Conservation (phyloP, 1,284 basidiomycete genomes). For the Abortiporus biennis region DNA sequence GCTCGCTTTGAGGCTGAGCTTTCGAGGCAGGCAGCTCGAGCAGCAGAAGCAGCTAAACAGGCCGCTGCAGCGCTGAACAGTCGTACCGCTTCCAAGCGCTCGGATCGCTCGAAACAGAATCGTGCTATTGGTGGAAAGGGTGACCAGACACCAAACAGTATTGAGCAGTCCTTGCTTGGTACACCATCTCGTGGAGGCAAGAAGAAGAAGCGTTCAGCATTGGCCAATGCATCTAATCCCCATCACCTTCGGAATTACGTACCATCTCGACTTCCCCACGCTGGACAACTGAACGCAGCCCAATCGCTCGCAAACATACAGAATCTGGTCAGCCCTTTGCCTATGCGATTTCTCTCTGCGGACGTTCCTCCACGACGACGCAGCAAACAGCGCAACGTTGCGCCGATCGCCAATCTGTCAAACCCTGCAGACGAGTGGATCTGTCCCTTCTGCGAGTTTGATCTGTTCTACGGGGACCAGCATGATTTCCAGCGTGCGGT, state of each 20-base stretch:
- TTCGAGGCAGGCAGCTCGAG: constrained; percentile 56
- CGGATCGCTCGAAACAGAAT: constrained; percentile 32
- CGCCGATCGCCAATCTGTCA: constrained; percentile 36
- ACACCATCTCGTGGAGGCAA: constrained; percentile 41
- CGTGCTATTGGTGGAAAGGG: background rate
- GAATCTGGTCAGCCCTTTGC: constrained; percentile 49
- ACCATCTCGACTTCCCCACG: constrained; percentile 67
- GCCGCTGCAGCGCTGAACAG: constrained; percentile 27
- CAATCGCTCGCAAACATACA: constrained; percentile 35
- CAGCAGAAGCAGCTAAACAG: constrained; percentile 45
- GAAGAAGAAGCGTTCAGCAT: constrained; percentile 84
- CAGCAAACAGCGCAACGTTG: constrained; percentile 19
- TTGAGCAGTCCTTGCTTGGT: constrained; percentile 29
- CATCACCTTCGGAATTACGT: constrained; percentile 88
- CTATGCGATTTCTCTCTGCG: constrained; percentile 61
- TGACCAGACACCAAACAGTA: constrained; percentile 15
- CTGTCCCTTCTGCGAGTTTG: constrained; percentile 84
- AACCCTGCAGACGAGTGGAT: constrained; percentile 81
- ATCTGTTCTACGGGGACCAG: constrained; percentile 78
- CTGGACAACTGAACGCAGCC: constrained; percentile 34
- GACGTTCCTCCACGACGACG: constrained; percentile 52
- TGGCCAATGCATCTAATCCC: constrained; percentile 85
- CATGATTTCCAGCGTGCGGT: constrained; percentile 57
- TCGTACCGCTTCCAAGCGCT: constrained; percentile 29
- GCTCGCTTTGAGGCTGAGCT: constrained; percentile 67